Evolutionary conservation across 2,329 filamentous ascomycete species (phyloP).

Genomic region (Penicillium sp.): DNA sequence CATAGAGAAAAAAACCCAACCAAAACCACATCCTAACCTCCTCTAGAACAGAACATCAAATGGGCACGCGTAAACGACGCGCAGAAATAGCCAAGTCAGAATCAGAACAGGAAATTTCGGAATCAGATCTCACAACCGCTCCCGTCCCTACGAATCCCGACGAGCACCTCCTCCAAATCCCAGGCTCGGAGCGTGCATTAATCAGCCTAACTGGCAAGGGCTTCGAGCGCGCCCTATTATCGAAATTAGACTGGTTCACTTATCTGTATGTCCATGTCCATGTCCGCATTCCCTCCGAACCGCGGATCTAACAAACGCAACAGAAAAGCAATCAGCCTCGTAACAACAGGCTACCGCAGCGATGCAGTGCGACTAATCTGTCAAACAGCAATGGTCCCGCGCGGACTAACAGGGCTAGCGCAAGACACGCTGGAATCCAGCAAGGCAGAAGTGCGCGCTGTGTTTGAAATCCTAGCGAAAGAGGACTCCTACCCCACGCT

Average conservation of each 20-base stretch:
- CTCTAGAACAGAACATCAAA: slow-evolving; percentile 71
- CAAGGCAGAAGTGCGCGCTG: slow-evolving; percentile 63
- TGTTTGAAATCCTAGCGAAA: slow-evolving; percentile 67
- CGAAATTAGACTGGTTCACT: slow-evolving; percentile 67
- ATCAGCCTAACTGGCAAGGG: slow-evolving; percentile 74
- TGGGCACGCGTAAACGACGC: slow-evolving; percentile 64
- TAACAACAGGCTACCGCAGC: slow-evolving; percentile 66
- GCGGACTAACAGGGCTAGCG: slow-evolving; percentile 71
- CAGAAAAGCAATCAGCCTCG: slow-evolving; percentile 64
- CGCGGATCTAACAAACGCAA: not conserved
- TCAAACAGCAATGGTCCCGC: slow-evolving; percentile 69
- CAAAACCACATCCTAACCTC: not conserved
- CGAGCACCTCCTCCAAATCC: slow-evolving; percentile 62
- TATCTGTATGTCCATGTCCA: slow-evolving; percentile 54
- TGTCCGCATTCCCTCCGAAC: too few relatives aligned
- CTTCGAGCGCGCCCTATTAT: slow-evolving; percentile 69
- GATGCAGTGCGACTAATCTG: slow-evolving; percentile 71
- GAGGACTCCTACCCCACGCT: slow-evolving; percentile 63
- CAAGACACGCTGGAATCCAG: slow-evolving; percentile 70
- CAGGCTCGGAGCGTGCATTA: slow-evolving; percentile 63
- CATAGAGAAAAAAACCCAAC: not conserved
- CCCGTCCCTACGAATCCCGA: slow-evolving; percentile 52
- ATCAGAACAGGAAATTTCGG: not conserved
- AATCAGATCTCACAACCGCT: slow-evolving; percentile 25
- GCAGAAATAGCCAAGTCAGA: slow-evolving; percentile 38